These are phyloP conservation scores for Coniosporium tulheliwenetii DNA, from an alignment of 2,329 filamentous ascomycete genomes.

Conservation along the genomic window DNA sequence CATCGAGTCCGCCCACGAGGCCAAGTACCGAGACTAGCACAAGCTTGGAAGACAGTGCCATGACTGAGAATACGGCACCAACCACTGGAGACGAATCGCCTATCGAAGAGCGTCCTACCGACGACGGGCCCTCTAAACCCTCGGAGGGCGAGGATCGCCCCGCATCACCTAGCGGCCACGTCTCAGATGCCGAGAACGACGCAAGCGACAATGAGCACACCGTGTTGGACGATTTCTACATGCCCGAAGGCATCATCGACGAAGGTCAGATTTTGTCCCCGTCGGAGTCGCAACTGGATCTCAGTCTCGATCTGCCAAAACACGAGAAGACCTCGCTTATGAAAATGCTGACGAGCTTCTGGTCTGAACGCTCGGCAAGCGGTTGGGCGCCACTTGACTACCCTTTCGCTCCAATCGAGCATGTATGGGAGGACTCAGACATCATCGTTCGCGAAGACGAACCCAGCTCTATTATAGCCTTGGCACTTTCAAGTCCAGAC, in stretches of 20 bases:
- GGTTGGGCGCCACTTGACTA: conserved; percentile 90
- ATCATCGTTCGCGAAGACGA: conserved; percentile 97
- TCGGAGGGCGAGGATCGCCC: conserved; percentile 2
- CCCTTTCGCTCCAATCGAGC: conserved; percentile 65
- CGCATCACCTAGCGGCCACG: conserved; percentile 12
- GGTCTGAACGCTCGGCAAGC: conserved; percentile 92
- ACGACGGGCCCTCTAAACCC: conserved; percentile 14
- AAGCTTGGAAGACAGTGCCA: conserved; percentile 16
- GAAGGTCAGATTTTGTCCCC: conserved; percentile 33
- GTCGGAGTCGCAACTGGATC: conserved; percentile 39
- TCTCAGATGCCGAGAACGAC: conserved; percentile 37
- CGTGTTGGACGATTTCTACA: conserved; percentile 49
- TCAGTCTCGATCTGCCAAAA: conserved; percentile 65
- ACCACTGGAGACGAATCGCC: conserved; percentile 19
- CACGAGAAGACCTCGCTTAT: conserved; percentile 87
- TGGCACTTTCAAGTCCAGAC: conserved; percentile 75
- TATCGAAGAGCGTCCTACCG: conserved; percentile 10
- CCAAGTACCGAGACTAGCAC: conserved; percentile 18
- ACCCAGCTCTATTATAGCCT: conserved; percentile 87
- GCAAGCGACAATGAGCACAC: conserved; percentile 57
- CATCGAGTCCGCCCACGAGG: conserved; percentile 12
- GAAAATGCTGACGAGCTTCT: conserved; percentile 94
- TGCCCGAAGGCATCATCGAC: conserved; percentile 43
- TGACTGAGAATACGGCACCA: conserved; percentile 9
- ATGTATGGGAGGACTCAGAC: conserved; percentile 93